A percentile compares a stretch with the other conserved stretches of the same genome.
Evolutionary conservation across 352 stramenopile species (phyloP).

Genomic region (Pythium coloratum): DNA sequence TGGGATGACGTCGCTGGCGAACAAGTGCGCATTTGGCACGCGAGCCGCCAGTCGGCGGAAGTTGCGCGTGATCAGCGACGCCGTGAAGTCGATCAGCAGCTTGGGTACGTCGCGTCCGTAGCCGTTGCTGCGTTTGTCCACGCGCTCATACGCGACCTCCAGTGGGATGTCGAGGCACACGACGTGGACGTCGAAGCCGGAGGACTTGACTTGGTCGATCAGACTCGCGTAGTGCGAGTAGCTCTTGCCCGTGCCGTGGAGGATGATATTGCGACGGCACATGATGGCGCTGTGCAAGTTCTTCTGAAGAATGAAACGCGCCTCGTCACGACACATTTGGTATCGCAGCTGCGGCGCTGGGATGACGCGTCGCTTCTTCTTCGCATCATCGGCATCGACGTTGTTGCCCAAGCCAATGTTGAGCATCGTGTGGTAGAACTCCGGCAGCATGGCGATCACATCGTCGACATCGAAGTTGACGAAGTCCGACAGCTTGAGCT

Average conservation of each 20-base stretch:
- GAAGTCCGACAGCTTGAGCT: slow-evolving; percentile 74
- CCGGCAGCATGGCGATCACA: slow-evolving; percentile 70
- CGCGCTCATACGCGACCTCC: slow-evolving; percentile 62
- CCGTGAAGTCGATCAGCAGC: slow-evolving; percentile 65
- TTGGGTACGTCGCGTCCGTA: slow-evolving; percentile 69
- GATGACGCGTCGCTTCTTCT: slow-evolving; percentile 16
- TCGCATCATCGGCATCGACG: not conserved
- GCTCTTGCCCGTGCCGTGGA: slow-evolving; percentile 75
- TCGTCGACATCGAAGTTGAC: slow-evolving; percentile 86
- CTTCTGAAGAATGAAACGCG: slow-evolving; percentile 79
- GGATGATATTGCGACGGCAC: slow-evolving; percentile 78
- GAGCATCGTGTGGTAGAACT: slow-evolving; percentile 84
- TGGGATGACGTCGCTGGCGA: slow-evolving; percentile 60
- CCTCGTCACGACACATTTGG: slow-evolving; percentile 77
- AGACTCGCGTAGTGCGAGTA: slow-evolving; percentile 62
- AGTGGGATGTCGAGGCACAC: slow-evolving; percentile 73
- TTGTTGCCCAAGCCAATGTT: slow-evolving; percentile 73
- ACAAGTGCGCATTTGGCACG: slow-evolving; percentile 72
- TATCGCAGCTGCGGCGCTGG: slow-evolving; percentile 68
- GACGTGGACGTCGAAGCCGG: slow-evolving; percentile 73
- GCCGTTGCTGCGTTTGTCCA: slow-evolving; percentile 58
- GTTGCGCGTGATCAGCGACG: slow-evolving; percentile 62
- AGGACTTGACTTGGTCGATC: slow-evolving; percentile 65
- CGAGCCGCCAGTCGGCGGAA: slow-evolving; percentile 60
- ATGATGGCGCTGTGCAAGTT: slow-evolving; percentile 78